phyloP scores from a whole-genome alignment of 768 basidiomycete species.

The Phylloporus scabripes region DNA sequence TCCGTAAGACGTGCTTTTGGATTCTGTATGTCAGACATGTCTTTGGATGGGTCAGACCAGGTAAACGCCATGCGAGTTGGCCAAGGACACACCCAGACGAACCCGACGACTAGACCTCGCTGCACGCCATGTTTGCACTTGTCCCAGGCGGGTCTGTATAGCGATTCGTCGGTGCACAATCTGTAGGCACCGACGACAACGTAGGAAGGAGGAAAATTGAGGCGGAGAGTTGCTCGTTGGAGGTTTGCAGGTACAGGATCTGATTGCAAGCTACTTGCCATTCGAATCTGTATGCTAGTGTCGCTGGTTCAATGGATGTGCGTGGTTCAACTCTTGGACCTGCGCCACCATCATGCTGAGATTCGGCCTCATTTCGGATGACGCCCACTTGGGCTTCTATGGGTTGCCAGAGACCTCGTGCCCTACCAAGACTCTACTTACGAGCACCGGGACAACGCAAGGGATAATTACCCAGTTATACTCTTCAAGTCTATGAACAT shows the following conservation, averaged over 20 bases:
- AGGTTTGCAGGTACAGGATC: conserved; percentile 42
- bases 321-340: background rate
- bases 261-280: background rate
- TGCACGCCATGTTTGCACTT: conserved; percentile 76
- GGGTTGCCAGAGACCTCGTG: background rate
- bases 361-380: background rate
- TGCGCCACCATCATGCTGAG: background rate
- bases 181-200: conserved; percentile 81
- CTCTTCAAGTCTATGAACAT: conserved; percentile 23
- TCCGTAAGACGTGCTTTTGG: conserved; percentile 60
- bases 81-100: conserved; percentile 53
- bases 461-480: background rate
- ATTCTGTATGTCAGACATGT: conserved; percentile 62
- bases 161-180: conserved; percentile 62
- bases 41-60: conserved; percentile 33
- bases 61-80: background rate
- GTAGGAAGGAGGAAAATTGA: conserved; percentile 79
- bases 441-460: background rate
- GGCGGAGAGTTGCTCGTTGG: conserved; percentile 49
- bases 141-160: conserved; percentile 76
- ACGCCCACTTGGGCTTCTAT: background rate
- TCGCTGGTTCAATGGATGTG: background rate
- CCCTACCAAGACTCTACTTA: background rate
- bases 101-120: conserved; percentile 64
- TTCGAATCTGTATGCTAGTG: background rate